Conservation (phyloP, 2,329 filamentous ascomycete genomes). For the Trichoderma atrobrunneum region DNA sequence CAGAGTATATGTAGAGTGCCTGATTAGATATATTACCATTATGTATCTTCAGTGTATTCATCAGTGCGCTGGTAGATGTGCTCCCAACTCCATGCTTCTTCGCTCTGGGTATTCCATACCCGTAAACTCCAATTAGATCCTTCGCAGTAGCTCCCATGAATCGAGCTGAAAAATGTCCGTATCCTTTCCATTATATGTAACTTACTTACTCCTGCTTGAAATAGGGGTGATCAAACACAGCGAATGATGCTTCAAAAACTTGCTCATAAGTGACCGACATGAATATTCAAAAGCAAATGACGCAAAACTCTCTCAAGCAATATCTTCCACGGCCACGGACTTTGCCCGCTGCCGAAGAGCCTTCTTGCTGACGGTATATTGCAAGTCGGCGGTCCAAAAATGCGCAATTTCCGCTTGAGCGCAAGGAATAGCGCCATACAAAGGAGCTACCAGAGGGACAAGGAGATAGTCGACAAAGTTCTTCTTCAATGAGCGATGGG, state of each 20-base stretch:
- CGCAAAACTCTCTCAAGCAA: constrained; percentile 34
- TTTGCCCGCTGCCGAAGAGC: constrained; percentile 45
- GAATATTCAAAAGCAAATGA: background rate
- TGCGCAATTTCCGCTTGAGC: constrained; percentile 67
- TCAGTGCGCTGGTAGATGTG: background rate
- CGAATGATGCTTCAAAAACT: background rate
- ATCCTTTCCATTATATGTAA: background rate
- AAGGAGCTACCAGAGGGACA: constrained; percentile 64
- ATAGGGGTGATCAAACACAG: background rate
- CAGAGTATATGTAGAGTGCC: background rate
- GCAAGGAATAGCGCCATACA: constrained; percentile 66
- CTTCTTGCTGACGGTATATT: constrained; percentile 72
- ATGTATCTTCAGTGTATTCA: background rate
- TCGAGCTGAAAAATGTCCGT: background rate
- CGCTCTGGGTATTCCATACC: background rate
- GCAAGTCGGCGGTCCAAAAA: constrained; percentile 66
- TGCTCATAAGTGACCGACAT: background rate
- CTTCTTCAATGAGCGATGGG: constrained; percentile 52
- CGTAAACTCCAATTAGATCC: background rate
- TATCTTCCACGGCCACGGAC: constrained; percentile 41
- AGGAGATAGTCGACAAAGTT: constrained; percentile 62
- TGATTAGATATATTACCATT: background rate
- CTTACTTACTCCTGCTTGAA: background rate
- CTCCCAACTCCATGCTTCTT: background rate
- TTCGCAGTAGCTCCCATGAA: background rate